A percentile compares a stretch with the other conserved stretches of the same genome.
Conservation (phyloP, 2,329 filamentous ascomycete genomes). For the Penicillium sp. region DNA sequence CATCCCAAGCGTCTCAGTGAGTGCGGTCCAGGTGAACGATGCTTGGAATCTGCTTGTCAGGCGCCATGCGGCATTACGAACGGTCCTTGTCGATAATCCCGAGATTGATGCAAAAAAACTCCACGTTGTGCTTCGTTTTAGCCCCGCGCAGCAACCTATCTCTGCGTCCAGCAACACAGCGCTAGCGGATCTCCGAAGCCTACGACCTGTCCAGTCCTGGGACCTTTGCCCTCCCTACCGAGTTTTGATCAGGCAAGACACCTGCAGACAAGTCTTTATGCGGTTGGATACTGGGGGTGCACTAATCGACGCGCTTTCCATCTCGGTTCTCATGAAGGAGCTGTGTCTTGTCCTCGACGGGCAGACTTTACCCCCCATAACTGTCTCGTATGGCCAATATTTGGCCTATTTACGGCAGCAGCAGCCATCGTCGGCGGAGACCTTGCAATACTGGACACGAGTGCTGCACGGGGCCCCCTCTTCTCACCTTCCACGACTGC, state of each 20-base stretch:
- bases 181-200: not conserved
- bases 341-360: conserved; percentile 2
- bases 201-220: conserved; percentile 3
- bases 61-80: conserved; percentile 5
- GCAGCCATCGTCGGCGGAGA: not conserved
- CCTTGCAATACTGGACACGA: conserved; percentile 7
- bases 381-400: conserved; percentile 2
- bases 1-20: not conserved
- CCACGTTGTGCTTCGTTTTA: not conserved
- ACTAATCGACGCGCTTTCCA: conserved; percentile 7
- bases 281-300: conserved; percentile 4
- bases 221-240: conserved; percentile 3
- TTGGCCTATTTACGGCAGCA: not conserved
- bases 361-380: not conserved
- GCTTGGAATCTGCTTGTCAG: conserved; percentile 3
- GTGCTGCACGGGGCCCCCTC: not conserved
- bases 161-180: not conserved
- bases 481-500: conserved; percentile 1
- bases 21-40: not conserved
- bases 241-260: not conserved
- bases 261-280: not conserved
- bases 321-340: conserved; percentile 3
- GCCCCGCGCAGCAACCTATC: not conserved
- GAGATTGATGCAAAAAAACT: not conserved
- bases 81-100: conserved; percentile 1